Evolutionary conservation across 805 yeast genomes (phyloP), one percentile per base, ranked within the genome.

Genomic region (Debaryomyces hansenii): DNA sequence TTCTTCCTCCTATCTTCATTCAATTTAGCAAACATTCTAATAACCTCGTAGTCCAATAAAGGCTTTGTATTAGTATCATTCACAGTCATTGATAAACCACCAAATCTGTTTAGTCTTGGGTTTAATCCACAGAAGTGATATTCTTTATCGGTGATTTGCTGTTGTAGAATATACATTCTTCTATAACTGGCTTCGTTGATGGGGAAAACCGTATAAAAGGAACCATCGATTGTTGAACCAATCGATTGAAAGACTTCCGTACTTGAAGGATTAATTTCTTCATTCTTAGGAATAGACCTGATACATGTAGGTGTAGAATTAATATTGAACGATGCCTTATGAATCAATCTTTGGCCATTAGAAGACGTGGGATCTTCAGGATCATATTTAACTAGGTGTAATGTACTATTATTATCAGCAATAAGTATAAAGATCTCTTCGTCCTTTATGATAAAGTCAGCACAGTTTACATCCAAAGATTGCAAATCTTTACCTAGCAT

Each of bases 351-450:
- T 53, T 85, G 88, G 5, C 98, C 98, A 45, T 89, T 83, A 37
- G 83, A 67, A 1, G 97, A 89, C 18, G 78, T 76, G 0, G 94
- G 87, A 58, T 90, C 96, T 51, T 91, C 97, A 0, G 98, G 98
- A 52, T 94, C 96, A 61, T 88, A 94, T 57, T 87, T 88, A 35
- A 90, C 65, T 8, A 92, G 58, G 60, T 88, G 96, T 20, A 94
- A 59, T 7, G 79, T 74, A 20, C 81, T 78, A 40, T 82, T 75
- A 41, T 79, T 77, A 62, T 91, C 97, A 2, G 90, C 85, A 14
- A 83, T 75, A 1, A 85, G 70, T 37, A 90, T 75, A 55, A 66
- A 81, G 10, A 91, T 66, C 41, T 87, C 86, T 9, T 86, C 87
- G 47, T 85, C 87, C 46, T 82, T 77, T 12, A 83, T 80, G 20